Evolutionary conservation across 768 basidiomycete genomes (phyloP).

Genomic region (Rhizopogon sp.): DNA sequence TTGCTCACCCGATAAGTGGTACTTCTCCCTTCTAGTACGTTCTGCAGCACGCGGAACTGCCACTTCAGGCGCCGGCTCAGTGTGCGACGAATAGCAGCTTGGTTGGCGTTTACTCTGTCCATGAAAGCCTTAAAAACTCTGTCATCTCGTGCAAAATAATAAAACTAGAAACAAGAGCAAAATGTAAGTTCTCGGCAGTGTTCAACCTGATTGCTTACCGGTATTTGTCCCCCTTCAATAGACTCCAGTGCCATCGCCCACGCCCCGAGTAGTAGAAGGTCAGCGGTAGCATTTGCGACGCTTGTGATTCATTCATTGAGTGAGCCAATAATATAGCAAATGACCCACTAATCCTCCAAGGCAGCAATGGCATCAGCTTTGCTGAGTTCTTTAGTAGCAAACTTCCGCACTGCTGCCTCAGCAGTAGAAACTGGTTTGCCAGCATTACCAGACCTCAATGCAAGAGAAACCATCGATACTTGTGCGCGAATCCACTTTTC

Average conservation of each 20-base stretch:
- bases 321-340: not conserved
- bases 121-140: constrained; percentile 71
- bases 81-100: constrained; percentile 40
- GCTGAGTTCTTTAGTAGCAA: constrained; percentile 82
- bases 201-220: constrained; percentile 43
- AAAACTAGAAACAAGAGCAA: constrained; percentile 38
- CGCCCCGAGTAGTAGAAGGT: constrained; percentile 75
- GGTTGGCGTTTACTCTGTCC: constrained; percentile 35
- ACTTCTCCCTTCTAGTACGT: constrained; percentile 60
- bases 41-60: constrained; percentile 62
- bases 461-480: constrained; percentile 60
- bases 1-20: constrained; percentile 59
- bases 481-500: constrained; percentile 83
- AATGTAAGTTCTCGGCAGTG: not conserved
- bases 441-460: constrained; percentile 60
- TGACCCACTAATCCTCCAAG: constrained; percentile 83
- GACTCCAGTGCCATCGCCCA: constrained; percentile 66
- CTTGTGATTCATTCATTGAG: constrained; percentile 30
- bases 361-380: constrained; percentile 75
- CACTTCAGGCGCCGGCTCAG: constrained; percentile 58
- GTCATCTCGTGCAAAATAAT: constrained; percentile 91
- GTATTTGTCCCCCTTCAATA: constrained; percentile 61
- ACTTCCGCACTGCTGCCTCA: constrained; percentile 71
- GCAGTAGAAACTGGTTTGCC: constrained; percentile 77
- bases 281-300: constrained; percentile 85